These are phyloP conservation scores for Kalaharituber pfeilii DNA, from an alignment of 2,329 filamentous ascomycete species.

Conservation along the genomic window DNA sequence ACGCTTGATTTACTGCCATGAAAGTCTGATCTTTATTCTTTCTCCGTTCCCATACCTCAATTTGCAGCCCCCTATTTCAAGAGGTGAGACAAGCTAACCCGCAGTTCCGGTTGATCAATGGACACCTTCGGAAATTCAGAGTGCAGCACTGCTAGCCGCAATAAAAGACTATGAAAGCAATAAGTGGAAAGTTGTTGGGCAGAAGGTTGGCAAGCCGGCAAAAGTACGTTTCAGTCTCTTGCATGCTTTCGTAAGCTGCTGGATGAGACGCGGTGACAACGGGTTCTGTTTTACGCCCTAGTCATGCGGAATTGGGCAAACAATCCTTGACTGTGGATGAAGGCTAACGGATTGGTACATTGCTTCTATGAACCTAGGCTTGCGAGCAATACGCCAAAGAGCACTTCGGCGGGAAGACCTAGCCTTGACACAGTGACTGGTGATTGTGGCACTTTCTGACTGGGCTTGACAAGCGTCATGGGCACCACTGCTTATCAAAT, in stretches of 20 bases:
- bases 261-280: neutral
- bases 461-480: no score
- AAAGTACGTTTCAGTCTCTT: slow-evolving; percentile 45
- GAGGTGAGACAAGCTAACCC: neutral
- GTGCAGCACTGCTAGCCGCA: slow-evolving; percentile 63
- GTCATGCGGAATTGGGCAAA: neutral
- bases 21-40: no score
- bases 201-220: slow-evolving; percentile 92
- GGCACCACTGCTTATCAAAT: no score
- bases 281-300: neutral
- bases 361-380: slow-evolving; percentile 35
- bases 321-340: slow-evolving; percentile 2
- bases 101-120: no score
- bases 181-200: slow-evolving; percentile 95
- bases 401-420: slow-evolving; percentile 48
- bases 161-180: slow-evolving; percentile 98
- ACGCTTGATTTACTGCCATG: neutral
- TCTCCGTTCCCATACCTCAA: no score
- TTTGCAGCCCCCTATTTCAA: no score
- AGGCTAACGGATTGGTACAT: slow-evolving; percentile 14
- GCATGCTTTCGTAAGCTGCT: slow-evolving; percentile 5
- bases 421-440: no score
- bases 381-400: slow-evolving; percentile 93
- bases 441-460: no score
- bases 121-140: slow-evolving; percentile 32